Evolutionary conservation across 345 rosid species (phyloP).

Genomic region (Cardamine occulta): DNA sequence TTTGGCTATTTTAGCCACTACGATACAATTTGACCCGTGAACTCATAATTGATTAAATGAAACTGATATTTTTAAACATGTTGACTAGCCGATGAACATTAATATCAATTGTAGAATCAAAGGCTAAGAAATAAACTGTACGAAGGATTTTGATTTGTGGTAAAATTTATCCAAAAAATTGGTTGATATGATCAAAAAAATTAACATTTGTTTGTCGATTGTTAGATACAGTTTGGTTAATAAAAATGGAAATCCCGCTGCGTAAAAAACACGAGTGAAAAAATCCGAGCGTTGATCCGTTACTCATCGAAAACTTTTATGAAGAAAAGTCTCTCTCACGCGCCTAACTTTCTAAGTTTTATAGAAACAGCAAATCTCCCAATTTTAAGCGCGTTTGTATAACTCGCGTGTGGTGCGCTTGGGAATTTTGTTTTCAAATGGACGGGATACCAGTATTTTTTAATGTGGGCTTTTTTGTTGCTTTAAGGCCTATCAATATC

Average conservation of each 20-base stretch:
- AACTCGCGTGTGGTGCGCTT: neutral
- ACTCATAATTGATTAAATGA: no score
- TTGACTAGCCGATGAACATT: neutral
- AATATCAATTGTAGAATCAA: neutral
- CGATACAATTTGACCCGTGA: no score
- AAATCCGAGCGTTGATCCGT: no score
- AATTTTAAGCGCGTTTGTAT: neutral
- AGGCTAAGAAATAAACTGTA: neutral
- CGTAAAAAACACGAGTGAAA: neutral
- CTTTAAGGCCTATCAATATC: neutral
- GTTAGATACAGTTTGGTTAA: no score
- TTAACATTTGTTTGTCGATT: neutral
- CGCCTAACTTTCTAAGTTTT: neutral
- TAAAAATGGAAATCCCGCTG: neutral
- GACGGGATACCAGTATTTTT: neutral
- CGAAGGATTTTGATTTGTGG: neutral
- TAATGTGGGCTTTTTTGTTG: neutral
- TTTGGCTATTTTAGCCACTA: neutral
- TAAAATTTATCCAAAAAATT: no score
- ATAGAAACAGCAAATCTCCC: neutral
- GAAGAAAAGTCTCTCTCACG: neutral
- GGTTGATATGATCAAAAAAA: neutral
- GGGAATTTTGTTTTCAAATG: neutral
- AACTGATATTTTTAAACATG: no score
- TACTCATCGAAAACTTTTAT: neutral